Conservation (phyloP, 768 basidiomycete genomes). For the Amylocystis lapponica region DNA sequence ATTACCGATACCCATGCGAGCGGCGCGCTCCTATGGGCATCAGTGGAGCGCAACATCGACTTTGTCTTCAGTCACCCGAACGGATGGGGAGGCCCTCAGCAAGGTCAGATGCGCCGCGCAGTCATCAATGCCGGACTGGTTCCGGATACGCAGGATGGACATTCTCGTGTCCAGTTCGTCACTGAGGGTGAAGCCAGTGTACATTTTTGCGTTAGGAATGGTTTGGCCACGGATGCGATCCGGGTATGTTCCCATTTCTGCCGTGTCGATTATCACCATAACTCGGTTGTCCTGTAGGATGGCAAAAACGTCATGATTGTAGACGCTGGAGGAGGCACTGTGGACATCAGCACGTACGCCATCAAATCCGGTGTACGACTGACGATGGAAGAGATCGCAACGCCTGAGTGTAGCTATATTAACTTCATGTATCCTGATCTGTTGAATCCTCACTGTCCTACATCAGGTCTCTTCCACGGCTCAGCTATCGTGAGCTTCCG, state of each 20-base stretch:
- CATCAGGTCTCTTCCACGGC: constrained; percentile 35
- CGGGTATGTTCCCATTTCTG: constrained; percentile 19
- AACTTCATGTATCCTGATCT: neutral
- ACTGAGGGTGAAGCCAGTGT: constrained; percentile 61
- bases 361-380: constrained; percentile 25
- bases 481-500: constrained; percentile 34
- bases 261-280: neutral
- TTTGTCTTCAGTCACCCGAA: constrained; percentile 59
- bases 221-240: constrained; percentile 35
- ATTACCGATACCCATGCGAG: constrained; percentile 42
- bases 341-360: constrained; percentile 54
- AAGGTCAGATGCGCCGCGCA: constrained; percentile 49
- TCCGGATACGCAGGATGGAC: constrained; percentile 30
- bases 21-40: constrained; percentile 41
- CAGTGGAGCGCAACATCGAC: constrained; percentile 37
- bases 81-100: constrained; percentile 59
- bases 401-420: neutral
- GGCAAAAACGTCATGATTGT: constrained; percentile 47
- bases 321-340: constrained; percentile 60
- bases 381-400: constrained; percentile 43
- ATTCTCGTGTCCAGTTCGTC: constrained; percentile 43
- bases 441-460: neutral
- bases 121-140: constrained; percentile 47
- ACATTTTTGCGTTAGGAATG: constrained; percentile 49
- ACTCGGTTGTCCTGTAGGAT: constrained; percentile 29